These are phyloP conservation scores for Hypoxylon sp. DNA, from an alignment of 2,329 filamentous ascomycete species.

Conservation along the genomic window DNA sequence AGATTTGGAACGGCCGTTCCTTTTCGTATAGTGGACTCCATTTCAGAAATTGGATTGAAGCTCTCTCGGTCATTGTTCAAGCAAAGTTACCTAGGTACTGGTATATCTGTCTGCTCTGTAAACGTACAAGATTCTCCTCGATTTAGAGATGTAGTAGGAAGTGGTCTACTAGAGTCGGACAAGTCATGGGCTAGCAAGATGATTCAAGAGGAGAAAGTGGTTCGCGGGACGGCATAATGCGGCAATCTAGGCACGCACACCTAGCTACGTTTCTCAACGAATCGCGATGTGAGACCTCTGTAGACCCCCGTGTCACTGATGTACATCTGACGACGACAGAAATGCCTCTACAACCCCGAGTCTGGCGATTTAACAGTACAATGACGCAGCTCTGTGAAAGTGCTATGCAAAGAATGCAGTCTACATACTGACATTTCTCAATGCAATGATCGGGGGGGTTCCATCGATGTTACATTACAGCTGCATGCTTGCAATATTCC, in stretches of 20 bases:
- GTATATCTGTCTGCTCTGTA: background rate
- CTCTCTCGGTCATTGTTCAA: slow-evolving; percentile 1
- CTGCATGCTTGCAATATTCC: background rate
- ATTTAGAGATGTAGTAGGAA: background rate
- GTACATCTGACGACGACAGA: background rate
- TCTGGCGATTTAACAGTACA: background rate
- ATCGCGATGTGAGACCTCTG: background rate
- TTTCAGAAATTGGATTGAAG: slow-evolving; percentile 7
- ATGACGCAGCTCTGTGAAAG: background rate
- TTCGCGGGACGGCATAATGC: background rate
- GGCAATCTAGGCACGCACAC: background rate
- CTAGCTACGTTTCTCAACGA: background rate
- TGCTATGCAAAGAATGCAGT: background rate
- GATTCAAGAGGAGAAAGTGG: background rate
- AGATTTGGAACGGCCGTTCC: slow-evolving; percentile 10
- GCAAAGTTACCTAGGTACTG: no score
- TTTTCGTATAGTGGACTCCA: slow-evolving; percentile 1
- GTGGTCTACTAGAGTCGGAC: background rate
- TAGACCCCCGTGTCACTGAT: background rate
- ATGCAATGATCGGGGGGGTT: background rate
- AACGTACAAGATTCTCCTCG: background rate
- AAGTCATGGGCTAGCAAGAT: background rate
- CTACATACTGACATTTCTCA: background rate
- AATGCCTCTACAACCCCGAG: background rate
- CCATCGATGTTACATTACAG: slow-evolving; percentile 4